These are phyloP conservation scores for Helichrysum umbraculigerum DNA, from an alignment of 129 eudicot species.

Conservation along the genomic window DNA sequence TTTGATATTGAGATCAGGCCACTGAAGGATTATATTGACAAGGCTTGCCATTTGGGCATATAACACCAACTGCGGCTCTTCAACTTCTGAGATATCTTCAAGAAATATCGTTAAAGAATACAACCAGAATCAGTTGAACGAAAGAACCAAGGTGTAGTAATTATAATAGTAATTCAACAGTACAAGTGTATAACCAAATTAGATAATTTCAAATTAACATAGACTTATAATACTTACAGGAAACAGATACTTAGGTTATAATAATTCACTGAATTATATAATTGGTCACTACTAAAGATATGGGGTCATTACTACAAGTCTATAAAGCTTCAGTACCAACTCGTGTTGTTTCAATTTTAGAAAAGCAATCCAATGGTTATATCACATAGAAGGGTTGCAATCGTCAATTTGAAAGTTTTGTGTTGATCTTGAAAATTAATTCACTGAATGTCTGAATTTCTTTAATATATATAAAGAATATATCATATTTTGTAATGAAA, in stretches of 20 bases:
- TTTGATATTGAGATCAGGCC: conserved; percentile 71
- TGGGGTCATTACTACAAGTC: background rate
- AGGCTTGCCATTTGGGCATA: conserved; percentile 99
- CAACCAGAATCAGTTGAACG: conserved; percentile 16
- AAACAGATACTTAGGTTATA: no score
- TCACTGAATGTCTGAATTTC: no score
- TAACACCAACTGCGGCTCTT: conserved; percentile 67
- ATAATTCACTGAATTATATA: no score
- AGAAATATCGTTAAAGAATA: conserved; percentile 35
- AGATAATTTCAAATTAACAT: background rate
- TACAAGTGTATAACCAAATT: background rate
- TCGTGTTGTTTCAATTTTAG: background rate
- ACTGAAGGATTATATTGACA: conserved; percentile 71
- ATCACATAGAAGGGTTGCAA: background rate
- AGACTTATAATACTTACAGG: background rate
- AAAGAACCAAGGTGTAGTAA: background rate
- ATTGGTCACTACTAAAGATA: no score
- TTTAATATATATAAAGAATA: background rate
- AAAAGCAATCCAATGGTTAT: background rate
- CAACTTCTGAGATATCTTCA: conserved; percentile 74
- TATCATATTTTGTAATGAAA: background rate
- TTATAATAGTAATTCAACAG: background rate
- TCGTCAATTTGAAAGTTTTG: background rate
- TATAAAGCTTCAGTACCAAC: background rate
- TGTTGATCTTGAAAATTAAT: background rate